phyloP scores from a whole-genome alignment of 2,329 filamentous ascomycete genomes.

The Colletotrichum nymphaeae region DNA sequence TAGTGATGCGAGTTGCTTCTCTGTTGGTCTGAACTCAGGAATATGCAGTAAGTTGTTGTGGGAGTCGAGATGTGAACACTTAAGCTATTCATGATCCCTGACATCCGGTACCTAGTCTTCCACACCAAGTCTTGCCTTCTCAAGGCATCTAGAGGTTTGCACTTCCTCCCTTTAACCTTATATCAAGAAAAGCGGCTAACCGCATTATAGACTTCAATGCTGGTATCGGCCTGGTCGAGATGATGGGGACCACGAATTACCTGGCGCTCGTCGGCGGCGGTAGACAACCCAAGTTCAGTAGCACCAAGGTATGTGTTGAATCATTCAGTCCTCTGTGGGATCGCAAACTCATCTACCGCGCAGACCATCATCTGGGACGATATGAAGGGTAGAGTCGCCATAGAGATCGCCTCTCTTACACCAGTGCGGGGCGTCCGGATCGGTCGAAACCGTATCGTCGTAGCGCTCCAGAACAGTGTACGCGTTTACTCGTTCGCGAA shows the following conservation, averaged over 20 bases:
- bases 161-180: neutral
- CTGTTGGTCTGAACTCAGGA: conserved; percentile 86
- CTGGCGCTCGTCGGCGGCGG: conserved; percentile 91
- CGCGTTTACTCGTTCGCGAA: conserved; percentile 84
- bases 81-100: conserved; percentile 33
- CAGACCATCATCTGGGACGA: conserved; percentile 94
- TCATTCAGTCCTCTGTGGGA: neutral
- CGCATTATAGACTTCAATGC: conserved; percentile 75
- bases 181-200: neutral
- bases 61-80: neutral
- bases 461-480: conserved; percentile 85
- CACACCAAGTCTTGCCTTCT: conserved; percentile 78
- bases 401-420: conserved; percentile 85
- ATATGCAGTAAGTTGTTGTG: conserved; percentile 77
- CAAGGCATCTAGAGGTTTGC: conserved; percentile 63
- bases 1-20: conserved; percentile 84
- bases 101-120: conserved; percentile 66
- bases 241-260: conserved; percentile 89
- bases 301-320: conserved; percentile 75
- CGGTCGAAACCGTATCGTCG: conserved; percentile 79
- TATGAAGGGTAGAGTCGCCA: conserved; percentile 74
- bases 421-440: conserved; percentile 81
- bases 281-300: conserved; percentile 84
- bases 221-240: conserved; percentile 84
- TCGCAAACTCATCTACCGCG: conserved; percentile 11